Conservation (phyloP, 106 monocot genomes). For the Acanthochlamys bracteata region DNA sequence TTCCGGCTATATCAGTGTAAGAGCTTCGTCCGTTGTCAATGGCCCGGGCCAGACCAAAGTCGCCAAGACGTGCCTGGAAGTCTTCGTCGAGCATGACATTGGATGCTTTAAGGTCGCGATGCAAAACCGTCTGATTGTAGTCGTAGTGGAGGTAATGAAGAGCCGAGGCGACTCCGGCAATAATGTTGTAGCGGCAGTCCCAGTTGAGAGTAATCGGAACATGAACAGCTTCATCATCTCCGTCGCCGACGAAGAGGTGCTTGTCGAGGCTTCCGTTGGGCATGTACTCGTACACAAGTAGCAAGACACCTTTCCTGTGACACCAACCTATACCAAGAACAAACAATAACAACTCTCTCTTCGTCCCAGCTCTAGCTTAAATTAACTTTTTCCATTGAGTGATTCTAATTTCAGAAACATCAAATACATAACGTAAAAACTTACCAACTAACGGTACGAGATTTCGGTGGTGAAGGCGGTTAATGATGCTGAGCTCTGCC, state of each 20-base stretch:
- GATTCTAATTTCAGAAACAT: no score
- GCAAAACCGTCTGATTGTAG: conserved; percentile 65
- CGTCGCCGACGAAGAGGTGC: conserved; percentile 39
- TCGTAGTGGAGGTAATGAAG: conserved; percentile 86
- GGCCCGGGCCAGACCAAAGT: conserved; percentile 85
- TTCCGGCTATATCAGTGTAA: conserved; percentile 41
- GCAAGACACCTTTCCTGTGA: conserved; percentile 46
- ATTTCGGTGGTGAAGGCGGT: conserved; percentile 65
- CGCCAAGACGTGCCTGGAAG: conserved; percentile 75
- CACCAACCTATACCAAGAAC: conserved; percentile 59
- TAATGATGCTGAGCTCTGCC: conserved; percentile 85
- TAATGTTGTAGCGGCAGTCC: conserved; percentile 43
- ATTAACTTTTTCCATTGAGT: no score
- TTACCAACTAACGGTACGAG: conserved; percentile 67
- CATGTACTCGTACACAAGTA: conserved; percentile 87
- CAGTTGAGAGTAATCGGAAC: no score
- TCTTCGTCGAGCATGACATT: conserved; percentile 66
- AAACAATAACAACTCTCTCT: no score
- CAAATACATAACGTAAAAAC: no score
- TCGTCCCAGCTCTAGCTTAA: no score
- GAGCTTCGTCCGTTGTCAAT: conserved; percentile 61
- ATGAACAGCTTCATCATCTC: conserved; percentile 11
- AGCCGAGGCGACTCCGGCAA: conserved; percentile 53
- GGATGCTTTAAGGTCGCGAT: conserved; percentile 79
- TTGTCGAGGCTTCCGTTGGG: conserved; percentile 79